Evolutionary conservation across 768 basidiomycete species (phyloP).

Genomic region (Boletus huronensis): DNA sequence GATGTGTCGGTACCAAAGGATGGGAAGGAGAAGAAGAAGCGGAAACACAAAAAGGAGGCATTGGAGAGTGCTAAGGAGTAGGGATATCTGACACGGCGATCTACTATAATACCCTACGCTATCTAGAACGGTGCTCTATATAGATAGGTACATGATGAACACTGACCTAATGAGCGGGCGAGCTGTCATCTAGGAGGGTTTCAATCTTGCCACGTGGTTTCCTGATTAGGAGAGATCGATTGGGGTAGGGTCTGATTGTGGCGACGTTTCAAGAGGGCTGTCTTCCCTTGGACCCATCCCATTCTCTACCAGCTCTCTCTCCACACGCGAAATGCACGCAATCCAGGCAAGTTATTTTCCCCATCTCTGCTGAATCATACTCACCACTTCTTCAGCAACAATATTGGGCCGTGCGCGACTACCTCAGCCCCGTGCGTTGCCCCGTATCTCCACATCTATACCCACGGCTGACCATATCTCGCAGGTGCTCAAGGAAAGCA

Average conservation of each 20-base stretch:
- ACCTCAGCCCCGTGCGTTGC: constrained; percentile 77
- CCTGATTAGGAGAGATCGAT: constrained; percentile 35
- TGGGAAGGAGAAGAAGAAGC: constrained; percentile 32
- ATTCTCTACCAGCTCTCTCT: constrained; percentile 5
- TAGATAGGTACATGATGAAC: not conserved
- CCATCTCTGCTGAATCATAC: not conserved
- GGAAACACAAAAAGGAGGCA: constrained; percentile 19
- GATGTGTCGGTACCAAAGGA: constrained; percentile 16
- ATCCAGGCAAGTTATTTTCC: constrained; percentile 37
- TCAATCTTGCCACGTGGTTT: constrained; percentile 19
- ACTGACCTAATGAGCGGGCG: not conserved
- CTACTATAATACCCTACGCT: constrained; percentile 1
- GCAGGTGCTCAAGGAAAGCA: constrained; percentile 94
- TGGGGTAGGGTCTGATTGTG: constrained; percentile 32
- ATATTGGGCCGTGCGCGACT: constrained; percentile 91
- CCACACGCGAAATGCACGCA: constrained; percentile 40
- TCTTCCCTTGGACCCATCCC: constrained; percentile 20
- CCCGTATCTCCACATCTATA: constrained; percentile 11
- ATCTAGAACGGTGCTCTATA: not conserved
- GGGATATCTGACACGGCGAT: not conserved
- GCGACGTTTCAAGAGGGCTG: constrained; percentile 11
- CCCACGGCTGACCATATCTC: constrained; percentile 26
- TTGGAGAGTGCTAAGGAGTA: constrained; percentile 2
- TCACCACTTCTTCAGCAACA: constrained; percentile 58
- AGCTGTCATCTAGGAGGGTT: too few relatives aligned